Evolutionary conservation across 2,329 filamentous ascomycete genomes (phyloP).

Genomic region (Ophiostoma pallidulum): DNA sequence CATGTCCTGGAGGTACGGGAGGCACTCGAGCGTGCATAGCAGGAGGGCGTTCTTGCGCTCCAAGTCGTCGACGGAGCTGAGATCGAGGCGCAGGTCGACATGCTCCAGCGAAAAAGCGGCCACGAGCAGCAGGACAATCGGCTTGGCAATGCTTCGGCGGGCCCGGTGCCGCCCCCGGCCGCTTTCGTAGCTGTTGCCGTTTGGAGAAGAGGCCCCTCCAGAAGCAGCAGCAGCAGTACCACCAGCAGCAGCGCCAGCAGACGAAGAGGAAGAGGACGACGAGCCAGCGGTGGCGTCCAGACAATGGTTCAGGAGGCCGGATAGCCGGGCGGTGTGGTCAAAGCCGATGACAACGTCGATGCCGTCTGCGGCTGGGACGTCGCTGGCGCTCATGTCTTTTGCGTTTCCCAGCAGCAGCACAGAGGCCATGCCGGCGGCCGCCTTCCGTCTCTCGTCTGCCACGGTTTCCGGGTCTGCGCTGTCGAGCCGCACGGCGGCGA

Average conservation of each 20-base stretch:
- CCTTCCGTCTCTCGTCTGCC: neutral
- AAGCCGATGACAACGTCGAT: slow-evolving; percentile 46
- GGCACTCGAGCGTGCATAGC: slow-evolving; percentile 29
- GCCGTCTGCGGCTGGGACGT: slow-evolving; percentile 24
- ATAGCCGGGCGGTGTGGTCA: slow-evolving; percentile 40
- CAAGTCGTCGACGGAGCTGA: slow-evolving; percentile 29
- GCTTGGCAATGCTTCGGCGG: slow-evolving; percentile 20
- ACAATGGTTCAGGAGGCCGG: slow-evolving; percentile 23
- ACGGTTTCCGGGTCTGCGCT: neutral
- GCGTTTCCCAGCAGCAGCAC: slow-evolving; percentile 35
- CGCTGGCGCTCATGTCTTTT: slow-evolving; percentile 23
- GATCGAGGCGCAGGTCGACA: slow-evolving; percentile 35
- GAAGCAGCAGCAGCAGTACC: too few species aligned
- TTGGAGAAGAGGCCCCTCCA: too few species aligned
- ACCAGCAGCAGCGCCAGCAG: too few species aligned
- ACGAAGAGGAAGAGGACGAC: too few species aligned
- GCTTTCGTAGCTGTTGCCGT: neutral
- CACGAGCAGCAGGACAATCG: slow-evolving; percentile 40
- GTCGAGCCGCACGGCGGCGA: slow-evolving; percentile 24
- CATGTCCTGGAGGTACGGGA: slow-evolving; percentile 30
- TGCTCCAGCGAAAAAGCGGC: slow-evolving; percentile 47
- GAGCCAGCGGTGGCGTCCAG: neutral
- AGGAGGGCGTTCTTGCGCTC: slow-evolving; percentile 36
- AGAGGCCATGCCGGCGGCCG: slow-evolving; percentile 13
- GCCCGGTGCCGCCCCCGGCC: too few species aligned